Conservation (phyloP, 345 rosid species). For the Firmiana major region DNA sequence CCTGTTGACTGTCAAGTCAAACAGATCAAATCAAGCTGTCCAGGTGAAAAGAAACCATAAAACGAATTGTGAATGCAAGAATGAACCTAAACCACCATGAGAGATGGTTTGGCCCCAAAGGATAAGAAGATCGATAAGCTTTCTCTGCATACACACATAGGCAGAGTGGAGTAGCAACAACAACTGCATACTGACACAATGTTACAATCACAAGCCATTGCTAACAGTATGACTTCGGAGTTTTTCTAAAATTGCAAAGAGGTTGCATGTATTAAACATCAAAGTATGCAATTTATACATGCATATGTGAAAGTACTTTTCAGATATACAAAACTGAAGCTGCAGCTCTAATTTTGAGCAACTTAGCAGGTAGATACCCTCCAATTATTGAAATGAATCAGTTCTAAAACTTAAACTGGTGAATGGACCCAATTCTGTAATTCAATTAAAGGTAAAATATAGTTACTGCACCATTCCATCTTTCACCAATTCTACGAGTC, state of each 20-base stretch:
- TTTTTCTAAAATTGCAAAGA: background rate
- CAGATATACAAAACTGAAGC: background rate
- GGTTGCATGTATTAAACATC: slow-evolving; percentile 12
- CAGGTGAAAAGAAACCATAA: background rate
- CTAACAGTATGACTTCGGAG: background rate
- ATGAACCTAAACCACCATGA: background rate
- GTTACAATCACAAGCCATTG: background rate
- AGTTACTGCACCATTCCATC: background rate
- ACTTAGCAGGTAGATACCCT: background rate
- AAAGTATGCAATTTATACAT: background rate
- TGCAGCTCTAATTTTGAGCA: slow-evolving; percentile 8
- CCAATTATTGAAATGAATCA: slow-evolving; percentile 5
- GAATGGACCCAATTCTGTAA: background rate
- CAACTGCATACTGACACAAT: background rate
- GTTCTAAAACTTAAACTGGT: background rate
- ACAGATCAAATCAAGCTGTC: background rate
- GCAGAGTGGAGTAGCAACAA: background rate
- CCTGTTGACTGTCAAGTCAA: too few relatives aligned
- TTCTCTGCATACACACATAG: background rate
- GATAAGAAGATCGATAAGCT: background rate
- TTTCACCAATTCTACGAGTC: slow-evolving; percentile 53
- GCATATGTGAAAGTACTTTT: background rate
- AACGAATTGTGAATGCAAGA: background rate
- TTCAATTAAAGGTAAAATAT: slow-evolving; percentile 11
- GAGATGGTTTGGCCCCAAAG: background rate